Percentiles rank a stretch among this genome's conserved stretches.
These are phyloP conservation scores for Pittosporum tobira DNA, from an alignment of 129 eudicot species.

Conservation along the genomic window DNA sequence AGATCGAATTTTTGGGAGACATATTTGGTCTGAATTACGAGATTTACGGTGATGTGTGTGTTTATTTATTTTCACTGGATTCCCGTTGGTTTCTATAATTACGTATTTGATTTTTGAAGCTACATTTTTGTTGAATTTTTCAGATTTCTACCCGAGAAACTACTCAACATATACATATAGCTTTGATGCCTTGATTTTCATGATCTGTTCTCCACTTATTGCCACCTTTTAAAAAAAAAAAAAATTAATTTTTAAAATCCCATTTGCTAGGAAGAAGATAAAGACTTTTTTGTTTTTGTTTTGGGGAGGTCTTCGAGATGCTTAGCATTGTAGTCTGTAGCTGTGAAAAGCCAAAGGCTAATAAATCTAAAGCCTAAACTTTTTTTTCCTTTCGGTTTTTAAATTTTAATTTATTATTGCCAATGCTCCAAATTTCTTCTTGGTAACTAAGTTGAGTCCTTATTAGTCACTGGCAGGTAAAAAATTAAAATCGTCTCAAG, in stretches of 20 bases:
- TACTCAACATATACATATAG: no score
- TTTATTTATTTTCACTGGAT: no score
- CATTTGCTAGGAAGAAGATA: no score
- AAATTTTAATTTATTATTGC: no score
- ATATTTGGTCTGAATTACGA: no score
- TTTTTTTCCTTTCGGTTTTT: no score
- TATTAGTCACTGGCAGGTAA: background rate
- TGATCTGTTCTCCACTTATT: slow-evolving; percentile 1
- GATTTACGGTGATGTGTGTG: no score
- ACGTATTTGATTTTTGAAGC: slow-evolving; percentile 3
- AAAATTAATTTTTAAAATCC: background rate
- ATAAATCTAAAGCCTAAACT: no score
- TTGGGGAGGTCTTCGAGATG: background rate
- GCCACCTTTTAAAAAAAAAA: no score
- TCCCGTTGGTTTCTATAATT: background rate
- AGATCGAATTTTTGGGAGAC: no score
- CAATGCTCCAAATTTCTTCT: no score
- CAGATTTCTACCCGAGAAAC: background rate
- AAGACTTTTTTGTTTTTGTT: background rate
- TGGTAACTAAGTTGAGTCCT: background rate
- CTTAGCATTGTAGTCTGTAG: background rate
- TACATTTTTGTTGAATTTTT: background rate
- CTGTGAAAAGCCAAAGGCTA: background rate
- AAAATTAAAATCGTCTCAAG: no score
- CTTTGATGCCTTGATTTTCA: background rate